Evolutionary conservation across 1,284 basidiomycete species (phyloP), one percentile per base, ranked within the genome.

Genomic region (Microbotryomycetes sp.): DNA sequence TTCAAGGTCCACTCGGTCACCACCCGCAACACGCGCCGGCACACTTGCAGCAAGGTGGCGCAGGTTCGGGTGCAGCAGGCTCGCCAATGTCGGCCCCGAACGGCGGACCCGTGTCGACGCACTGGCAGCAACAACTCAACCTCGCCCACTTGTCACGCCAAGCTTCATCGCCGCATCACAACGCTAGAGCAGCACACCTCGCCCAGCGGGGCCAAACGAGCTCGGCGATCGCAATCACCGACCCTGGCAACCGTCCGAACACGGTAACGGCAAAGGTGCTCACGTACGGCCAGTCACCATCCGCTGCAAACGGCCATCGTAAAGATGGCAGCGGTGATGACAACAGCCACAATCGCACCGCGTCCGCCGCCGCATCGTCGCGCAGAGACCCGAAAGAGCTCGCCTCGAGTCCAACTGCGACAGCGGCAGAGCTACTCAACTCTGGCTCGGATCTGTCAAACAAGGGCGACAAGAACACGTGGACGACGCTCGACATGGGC

Each of bases 401-500:
- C 5, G 50, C 57, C 13, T 56, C 57, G 16, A 54, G 52, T 29
- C 59, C 68, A 28, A 56, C 56, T 15, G 61, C 65, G 7, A 52
- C 28, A 7, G 35, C 60, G 6, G 54, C 59, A 1, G 48, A 29
- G 6, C 46, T 23, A 24, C 52, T 24, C 6, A 31, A 27, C 31
- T 35, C n/a, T 15, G 18, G 16, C 30, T 35, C n/a, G 52, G 21
- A 21, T 45, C 13, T 45, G 46, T 31, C 35, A 41, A 73, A 73
- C 29, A 72, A 73, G 49, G 61, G 54, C 56, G 65, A 71, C 48
- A 69, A 71, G 45, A 73, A 77, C 62, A 74, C 84, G 0, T 99
- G 94, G 93, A 87, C 80, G 29, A 90, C 90, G 15, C 80, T 99
- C 61, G 94, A 99, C 77, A 91, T 99, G 84, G 94, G 96, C 60